phyloP scores from a whole-genome alignment of 129 eudicot genomes.

The Cynara cardunculus region DNA sequence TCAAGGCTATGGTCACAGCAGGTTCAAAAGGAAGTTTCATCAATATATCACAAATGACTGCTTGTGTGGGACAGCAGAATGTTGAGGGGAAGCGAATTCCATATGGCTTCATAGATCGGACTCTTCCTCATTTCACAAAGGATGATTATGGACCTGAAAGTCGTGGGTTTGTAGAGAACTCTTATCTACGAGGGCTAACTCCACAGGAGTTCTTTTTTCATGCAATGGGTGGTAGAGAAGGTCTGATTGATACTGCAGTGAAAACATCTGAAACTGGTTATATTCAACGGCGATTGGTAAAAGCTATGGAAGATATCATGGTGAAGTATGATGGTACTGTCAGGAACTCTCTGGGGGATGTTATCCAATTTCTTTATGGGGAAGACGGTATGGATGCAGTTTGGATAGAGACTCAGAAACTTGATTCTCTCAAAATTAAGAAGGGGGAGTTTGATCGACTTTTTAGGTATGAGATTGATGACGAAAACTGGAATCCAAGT shows the following conservation, averaged over 20 bases:
- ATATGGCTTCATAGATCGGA: constrained; percentile 77
- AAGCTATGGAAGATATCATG: constrained; percentile 99
- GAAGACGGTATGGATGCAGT: constrained; percentile 99
- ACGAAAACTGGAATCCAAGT: constrained; percentile 76
- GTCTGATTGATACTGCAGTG: constrained; percentile 93
- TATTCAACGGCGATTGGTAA: constrained; percentile 85
- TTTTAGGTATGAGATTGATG: constrained; percentile 73
- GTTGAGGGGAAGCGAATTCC: constrained; percentile 99
- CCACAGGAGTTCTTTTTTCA: constrained; percentile 98
- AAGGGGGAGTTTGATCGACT: constrained; percentile 57
- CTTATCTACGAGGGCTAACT: constrained; percentile 85
- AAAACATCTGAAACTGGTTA: constrained; percentile 99
- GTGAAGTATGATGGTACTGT: constrained; percentile 97
- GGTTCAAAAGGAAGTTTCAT: constrained; percentile 99
- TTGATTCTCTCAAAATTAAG: constrained; percentile 79
- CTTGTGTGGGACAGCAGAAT: constrained; percentile 99
- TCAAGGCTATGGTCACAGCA: constrained; percentile 98
- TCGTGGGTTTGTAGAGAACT: constrained; percentile 99
- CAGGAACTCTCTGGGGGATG: constrained; percentile 92
- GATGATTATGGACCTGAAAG: constrained; percentile 95
- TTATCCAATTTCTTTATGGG: constrained; percentile 95
- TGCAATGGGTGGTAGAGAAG: constrained; percentile 99
- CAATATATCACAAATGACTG: constrained; percentile 98
- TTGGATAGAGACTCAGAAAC: constrained; percentile 90
- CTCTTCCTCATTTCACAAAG: constrained; percentile 94